Percentiles rank a stretch among this genome's conserved stretches.
These are phyloP conservation scores for Aegilops longissima DNA, from an alignment of 176 grass and related monocot genomes.

Conservation along the genomic window DNA sequence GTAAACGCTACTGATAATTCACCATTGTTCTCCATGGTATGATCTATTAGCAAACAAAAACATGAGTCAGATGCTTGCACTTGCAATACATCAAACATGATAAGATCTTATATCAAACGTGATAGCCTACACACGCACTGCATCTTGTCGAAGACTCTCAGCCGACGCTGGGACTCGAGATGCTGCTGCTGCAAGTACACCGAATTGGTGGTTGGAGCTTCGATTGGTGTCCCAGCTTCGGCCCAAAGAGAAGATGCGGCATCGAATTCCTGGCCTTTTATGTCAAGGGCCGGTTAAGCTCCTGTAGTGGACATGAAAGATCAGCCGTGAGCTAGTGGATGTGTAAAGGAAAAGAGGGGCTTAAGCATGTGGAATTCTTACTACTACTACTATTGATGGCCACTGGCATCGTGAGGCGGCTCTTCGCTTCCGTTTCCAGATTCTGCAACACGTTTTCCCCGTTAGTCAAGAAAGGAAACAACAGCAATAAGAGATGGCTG, in stretches of 20 bases:
- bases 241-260: background rate
- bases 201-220: background rate
- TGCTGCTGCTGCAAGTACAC: background rate
- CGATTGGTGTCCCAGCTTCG: background rate
- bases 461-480: conserved; percentile 3
- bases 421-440: conserved; percentile 55
- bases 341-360: background rate
- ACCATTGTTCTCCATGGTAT: background rate
- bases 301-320: background rate
- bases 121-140: background rate
- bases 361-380: conserved; percentile 1
- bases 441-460: conserved; percentile 43
- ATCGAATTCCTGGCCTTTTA: background rate
- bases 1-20: background rate
- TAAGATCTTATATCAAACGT: background rate
- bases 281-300: background rate
- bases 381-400: background rate
- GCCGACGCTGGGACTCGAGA: background rate
- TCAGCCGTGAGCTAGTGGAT: background rate
- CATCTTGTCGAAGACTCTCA: background rate
- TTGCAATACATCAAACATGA: background rate
- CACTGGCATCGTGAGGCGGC: conserved; percentile 8
- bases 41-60: background rate
- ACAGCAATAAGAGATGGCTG: background rate
- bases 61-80: background rate